Conservation (phyloP, 2,329 filamentous ascomycete genomes). For the Colletotrichum sp. region DNA sequence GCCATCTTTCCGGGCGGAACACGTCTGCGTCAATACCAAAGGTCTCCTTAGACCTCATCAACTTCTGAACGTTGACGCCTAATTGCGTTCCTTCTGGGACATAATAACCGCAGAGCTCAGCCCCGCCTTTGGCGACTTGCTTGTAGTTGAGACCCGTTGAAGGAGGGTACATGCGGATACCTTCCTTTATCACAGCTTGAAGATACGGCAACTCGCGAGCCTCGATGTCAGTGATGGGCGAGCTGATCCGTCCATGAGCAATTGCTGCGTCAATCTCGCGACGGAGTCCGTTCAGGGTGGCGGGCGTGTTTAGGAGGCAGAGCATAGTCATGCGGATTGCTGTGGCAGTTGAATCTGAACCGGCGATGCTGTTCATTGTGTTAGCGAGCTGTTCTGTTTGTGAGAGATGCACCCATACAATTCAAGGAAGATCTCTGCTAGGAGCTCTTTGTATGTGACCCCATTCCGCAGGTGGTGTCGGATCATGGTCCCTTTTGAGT, state of each 20-base stretch:
- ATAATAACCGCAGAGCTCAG: constrained; percentile 37
- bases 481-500: constrained; percentile 32
- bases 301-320: constrained; percentile 54
- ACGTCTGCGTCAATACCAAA: constrained; percentile 50
- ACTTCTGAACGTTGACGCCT: constrained; percentile 44
- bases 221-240: constrained; percentile 37
- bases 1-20: constrained; percentile 56
- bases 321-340: constrained; percentile 53
- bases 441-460: constrained; percentile 28
- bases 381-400: neutral
- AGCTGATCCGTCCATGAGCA: neutral
- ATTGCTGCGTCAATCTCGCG: constrained; percentile 48
- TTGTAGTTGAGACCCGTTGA: constrained; percentile 55
- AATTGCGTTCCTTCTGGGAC: constrained; percentile 43
- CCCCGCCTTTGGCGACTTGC: constrained; percentile 46
- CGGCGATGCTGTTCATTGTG: constrained; percentile 28
- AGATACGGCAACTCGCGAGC: constrained; percentile 46
- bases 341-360: constrained; percentile 39
- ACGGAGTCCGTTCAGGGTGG: constrained; percentile 49
- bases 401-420: neutral
- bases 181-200: constrained; percentile 58
- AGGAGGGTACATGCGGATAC: constrained; percentile 53
- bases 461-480: constrained; percentile 31
- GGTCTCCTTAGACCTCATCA: constrained; percentile 39
- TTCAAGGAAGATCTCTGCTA: constrained; percentile 28